Evolutionary conservation across 108 stramenopile species (phyloP), one percentile per base, ranked within the genome.

Genomic region (Hondaea fermentalgiana): DNA sequence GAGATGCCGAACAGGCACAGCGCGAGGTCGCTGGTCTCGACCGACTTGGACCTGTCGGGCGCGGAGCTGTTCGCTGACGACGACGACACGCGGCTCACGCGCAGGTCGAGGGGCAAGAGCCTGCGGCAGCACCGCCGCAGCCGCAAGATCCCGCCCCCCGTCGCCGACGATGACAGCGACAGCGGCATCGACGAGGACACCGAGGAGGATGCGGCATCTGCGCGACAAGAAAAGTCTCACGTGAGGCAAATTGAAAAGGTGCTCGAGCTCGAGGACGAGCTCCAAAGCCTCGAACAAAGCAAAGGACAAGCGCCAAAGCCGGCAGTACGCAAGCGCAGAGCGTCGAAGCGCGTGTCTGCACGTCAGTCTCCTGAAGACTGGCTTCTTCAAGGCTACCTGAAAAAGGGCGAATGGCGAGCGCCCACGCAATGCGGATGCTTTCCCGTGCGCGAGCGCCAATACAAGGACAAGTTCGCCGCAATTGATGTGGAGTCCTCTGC

Each of bases 381-480:
- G 64, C 64, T 69, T 17, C 6, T 83, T 17, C 49, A 83, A 35
- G 76, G 76, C 16, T 83, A 83, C 28, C 76, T 83, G n/a, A 47
- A 53, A 45, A 83, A 83, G 76, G 76, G 76, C n/a, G 76, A 83
- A 53, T 83, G 51, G 45, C n/a, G 28, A 28, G 76, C 28, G 8
- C 76, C 76, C 0, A 83, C 4, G 76, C 76, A 83, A 23, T 83
- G 76, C 51, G 76, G 76, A 23, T 83, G 76, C 76, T 83, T 83
- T 83, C 76, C 76, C 49, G 28, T 83, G 76, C 45, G 76, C 45
- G 76, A 83, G n/a, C 45, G 76, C 49, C 76, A 53, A 45, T 83
- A 25, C 51, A 47, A 83, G 45, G 76, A 83, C 49, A 47, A 83
- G 49, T 83, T 53, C 3, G 76, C 51, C 3, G 76, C 51, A 12